Evolutionary conservation across 2,329 filamentous ascomycete genomes (phyloP), one percentile per base, ranked within the genome.

Genomic region (Xylariaceae sp.): DNA sequence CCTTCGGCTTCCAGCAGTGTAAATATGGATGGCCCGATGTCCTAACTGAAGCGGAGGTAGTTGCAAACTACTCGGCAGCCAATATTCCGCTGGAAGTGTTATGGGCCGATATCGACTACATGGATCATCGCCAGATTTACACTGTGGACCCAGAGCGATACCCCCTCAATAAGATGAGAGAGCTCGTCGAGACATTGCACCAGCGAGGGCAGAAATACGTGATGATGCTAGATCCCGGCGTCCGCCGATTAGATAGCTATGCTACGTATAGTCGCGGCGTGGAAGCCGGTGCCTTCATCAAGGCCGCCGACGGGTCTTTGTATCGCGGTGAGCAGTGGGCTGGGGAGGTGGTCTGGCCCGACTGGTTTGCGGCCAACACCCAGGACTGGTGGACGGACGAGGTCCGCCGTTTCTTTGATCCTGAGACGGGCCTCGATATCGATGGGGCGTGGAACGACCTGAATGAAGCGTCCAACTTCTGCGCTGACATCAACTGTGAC

Each of bases 371-470:
- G 36, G 77, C 80, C 1, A 78, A 79, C 21, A 81, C 82, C 0
- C 79, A 85, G 54, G 64, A 74, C 3, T 90, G 83, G 70, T 89
- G 87, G 87, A 81, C 82, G 19, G 72, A 76, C 1, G 79, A 89
- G 62, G 84, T 89, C 58, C 66, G 63, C 0, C 70, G 61, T 0
- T 86, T 86, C 71, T 88, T 89, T 71, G 70, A 78, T 53, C 71
- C 81, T 0, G 74, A 81, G 0, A 78, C 72, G 3, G 87, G 87
- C 31, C 78, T 90, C 17, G 80, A 89, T 64, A 83, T 89, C 37
- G 87, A 90, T 62, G 87, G 82, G 1, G 75, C 89, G 1, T 89
- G 85, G 83, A 86, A 87, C 54, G 85, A 87, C 64, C 83, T 87
- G 82, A 84, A 83, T 49, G 80, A 84, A 62, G 79, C 78, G 2